phyloP scores from a whole-genome alignment of 768 basidiomycete genomes.

The Hericium coralloides region DNA sequence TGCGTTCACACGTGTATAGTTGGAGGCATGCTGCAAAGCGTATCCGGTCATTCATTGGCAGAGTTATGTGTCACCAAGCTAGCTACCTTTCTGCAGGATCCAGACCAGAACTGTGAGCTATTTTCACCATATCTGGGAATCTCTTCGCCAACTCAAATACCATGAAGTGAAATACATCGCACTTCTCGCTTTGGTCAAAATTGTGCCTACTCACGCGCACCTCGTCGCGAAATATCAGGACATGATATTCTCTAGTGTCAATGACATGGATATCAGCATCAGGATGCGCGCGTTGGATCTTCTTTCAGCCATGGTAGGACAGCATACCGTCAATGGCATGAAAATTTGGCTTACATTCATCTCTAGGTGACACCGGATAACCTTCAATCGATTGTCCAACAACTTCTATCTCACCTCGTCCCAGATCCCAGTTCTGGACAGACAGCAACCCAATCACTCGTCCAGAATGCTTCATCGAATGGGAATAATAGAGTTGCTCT shows the following conservation, averaged over 20 bases:
- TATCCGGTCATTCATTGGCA: constrained; percentile 72
- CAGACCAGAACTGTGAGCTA: constrained; percentile 87
- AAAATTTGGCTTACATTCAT: neutral
- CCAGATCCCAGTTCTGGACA: constrained; percentile 44
- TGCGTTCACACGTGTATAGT: constrained; percentile 98
- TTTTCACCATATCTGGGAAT: constrained; percentile 1
- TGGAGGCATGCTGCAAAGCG: constrained; percentile 85
- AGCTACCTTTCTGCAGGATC: constrained; percentile 82
- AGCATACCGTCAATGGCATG: neutral
- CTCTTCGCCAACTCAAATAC: neutral
- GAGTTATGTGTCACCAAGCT: constrained; percentile 88
- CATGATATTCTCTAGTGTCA: constrained; percentile 80
- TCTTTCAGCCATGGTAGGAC: constrained; percentile 78
- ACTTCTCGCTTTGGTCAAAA: constrained; percentile 89
- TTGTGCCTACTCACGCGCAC: constrained; percentile 85
- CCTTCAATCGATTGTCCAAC: constrained; percentile 83
- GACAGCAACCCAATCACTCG: constrained; percentile 44
- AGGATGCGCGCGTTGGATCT: constrained; percentile 94
- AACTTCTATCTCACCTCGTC: constrained; percentile 81
- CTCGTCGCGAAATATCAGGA: constrained; percentile 89
- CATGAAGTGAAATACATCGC: constrained; percentile 93
- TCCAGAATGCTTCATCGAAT: constrained; percentile 42
- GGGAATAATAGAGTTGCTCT: constrained; percentile 24
- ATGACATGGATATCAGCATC: constrained; percentile 92
- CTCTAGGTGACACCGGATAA: constrained; percentile 75